Evolutionary conservation across 176 grass and related monocot species (phyloP).

Genomic region (Avena eriantha): DNA sequence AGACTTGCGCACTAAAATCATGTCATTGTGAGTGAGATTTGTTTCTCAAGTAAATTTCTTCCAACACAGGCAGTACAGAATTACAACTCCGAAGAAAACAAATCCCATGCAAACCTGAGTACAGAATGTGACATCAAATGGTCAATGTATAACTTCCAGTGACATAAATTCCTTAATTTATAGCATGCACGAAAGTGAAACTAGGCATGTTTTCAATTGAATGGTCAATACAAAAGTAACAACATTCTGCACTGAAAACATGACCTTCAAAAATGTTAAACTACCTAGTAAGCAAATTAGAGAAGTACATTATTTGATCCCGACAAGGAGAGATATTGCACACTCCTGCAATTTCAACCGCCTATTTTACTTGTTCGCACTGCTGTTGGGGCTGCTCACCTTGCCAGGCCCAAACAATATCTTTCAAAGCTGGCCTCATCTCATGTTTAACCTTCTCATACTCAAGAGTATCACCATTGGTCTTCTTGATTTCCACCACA

Average conservation of each 20-base stretch:
- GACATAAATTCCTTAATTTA: not conserved
- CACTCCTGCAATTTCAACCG: not conserved
- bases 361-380: not conserved
- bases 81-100: not conserved
- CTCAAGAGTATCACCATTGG: conserved; percentile 76
- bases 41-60: not conserved
- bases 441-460: conserved; percentile 71
- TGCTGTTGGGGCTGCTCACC: conserved; percentile 52
- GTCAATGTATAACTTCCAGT: not conserved
- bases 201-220: not conserved
- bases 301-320: conserved; percentile 24
- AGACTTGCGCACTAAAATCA: too few relatives aligned
- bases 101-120: not conserved
- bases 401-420: conserved; percentile 96
- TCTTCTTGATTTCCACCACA: conserved; percentile 84
- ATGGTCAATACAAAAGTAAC: not conserved
- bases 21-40: not conserved
- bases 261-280: conserved; percentile 17
- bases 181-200: not conserved
- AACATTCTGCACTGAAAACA: not conserved
- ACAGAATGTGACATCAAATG: not conserved
- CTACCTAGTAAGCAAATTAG: not conserved
- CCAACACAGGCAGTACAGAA: not conserved
- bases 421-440: conserved; percentile 72
- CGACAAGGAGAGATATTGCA: not conserved